A percentile compares a stretch with the other conserved stretches of the same genome.
phyloP scores from a whole-genome alignment of 164 flowering plant species.

The Amborella trichopoda region DNA sequence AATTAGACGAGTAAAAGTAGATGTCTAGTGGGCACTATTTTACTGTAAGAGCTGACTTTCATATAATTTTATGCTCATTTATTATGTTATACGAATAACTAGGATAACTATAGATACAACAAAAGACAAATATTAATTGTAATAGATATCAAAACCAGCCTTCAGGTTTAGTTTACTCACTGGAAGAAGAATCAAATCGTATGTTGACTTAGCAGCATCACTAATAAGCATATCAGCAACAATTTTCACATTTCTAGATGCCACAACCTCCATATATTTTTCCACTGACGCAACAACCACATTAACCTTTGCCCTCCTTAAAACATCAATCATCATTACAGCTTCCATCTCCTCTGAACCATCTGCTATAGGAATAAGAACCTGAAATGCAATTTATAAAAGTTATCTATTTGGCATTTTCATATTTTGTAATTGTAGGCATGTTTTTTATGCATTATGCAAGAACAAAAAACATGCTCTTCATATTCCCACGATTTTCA shows the following conservation, averaged over 20 bases:
- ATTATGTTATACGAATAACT: too few species aligned
- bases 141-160: too few species aligned
- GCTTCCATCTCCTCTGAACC: constrained; percentile 86
- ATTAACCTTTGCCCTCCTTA: constrained; percentile 72
- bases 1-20: neutral
- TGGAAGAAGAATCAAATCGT: constrained; percentile 86
- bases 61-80: neutral
- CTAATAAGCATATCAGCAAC: constrained; percentile 64
- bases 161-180: constrained; percentile 54
- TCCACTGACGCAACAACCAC: constrained; percentile 83
- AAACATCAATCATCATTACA: constrained; percentile 55
- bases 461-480: too few species aligned
- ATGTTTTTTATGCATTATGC: too few species aligned
- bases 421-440: too few species aligned
- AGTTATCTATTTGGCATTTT: too few species aligned
- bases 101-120: neutral
- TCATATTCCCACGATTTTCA: too few species aligned
- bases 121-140: neutral
- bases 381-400: too few species aligned
- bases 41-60: neutral
- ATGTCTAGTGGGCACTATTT: neutral
- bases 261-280: constrained; percentile 44
- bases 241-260: constrained; percentile 54
- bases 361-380: constrained; percentile 84
- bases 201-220: constrained; percentile 47